Conservation (phyloP, 108 stramenopile species). For the Cyclotella sp. region DNA sequence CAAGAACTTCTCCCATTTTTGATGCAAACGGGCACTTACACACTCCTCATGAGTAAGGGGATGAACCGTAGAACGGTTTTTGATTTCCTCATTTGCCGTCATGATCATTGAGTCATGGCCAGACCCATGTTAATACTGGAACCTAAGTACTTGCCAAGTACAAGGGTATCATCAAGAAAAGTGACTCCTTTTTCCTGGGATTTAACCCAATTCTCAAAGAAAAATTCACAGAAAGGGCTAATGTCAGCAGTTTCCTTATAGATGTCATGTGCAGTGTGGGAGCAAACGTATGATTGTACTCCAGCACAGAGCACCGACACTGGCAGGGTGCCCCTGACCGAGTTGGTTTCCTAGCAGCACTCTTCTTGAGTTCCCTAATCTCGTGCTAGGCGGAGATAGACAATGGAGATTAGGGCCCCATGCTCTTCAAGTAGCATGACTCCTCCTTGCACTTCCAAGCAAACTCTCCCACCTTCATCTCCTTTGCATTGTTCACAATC, state of each 20-base stretch:
- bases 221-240: slow-evolving; percentile 40
- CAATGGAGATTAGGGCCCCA: slow-evolving; percentile 42
- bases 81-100: slow-evolving; percentile 22
- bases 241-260: too few relatives aligned
- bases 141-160: slow-evolving; percentile 40
- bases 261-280: slow-evolving; percentile 28
- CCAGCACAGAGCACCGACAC: slow-evolving; percentile 43
- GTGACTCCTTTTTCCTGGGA: not conserved
- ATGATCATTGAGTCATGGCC: slow-evolving; percentile 28
- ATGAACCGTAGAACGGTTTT: not conserved
- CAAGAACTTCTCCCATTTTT: not conserved
- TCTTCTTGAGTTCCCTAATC: too few relatives aligned
- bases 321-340: not conserved
- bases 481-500: too few relatives aligned
- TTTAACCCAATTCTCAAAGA: slow-evolving; percentile 48
- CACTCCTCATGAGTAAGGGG: slow-evolving; percentile 12
- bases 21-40: not conserved
- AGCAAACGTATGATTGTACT: slow-evolving; percentile 23
- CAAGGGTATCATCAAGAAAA: slow-evolving; percentile 6
- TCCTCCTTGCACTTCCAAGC: too few relatives aligned
- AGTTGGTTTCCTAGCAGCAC: slow-evolving; percentile 13
- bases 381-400: slow-evolving; percentile 33
- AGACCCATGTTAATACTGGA: slow-evolving; percentile 28
- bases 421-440: slow-evolving; percentile 16
- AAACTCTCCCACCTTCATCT: too few relatives aligned